phyloP scores from a whole-genome alignment of 1,284 basidiomycete genomes.

The Porogramme epimiltina region DNA sequence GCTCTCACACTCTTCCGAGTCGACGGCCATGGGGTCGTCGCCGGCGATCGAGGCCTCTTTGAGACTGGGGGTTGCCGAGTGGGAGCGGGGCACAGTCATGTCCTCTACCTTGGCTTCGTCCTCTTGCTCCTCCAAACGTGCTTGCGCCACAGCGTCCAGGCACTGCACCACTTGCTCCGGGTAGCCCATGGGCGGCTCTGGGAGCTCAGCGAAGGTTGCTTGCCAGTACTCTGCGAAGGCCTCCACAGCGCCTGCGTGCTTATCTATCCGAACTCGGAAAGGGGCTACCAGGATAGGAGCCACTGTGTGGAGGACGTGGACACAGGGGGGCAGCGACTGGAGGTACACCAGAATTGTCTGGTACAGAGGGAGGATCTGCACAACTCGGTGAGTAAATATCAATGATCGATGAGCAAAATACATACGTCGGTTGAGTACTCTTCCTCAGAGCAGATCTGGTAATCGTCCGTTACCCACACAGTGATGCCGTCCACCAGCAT shows the following conservation, averaged over 20 bases:
- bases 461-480: constrained; percentile 66
- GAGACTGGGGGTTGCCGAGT: neutral
- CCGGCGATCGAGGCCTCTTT: neutral
- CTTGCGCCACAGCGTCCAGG: constrained; percentile 16
- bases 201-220: constrained; percentile 39
- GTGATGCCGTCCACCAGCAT: constrained; percentile 54
- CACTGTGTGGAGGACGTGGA: constrained; percentile 44
- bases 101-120: constrained; percentile 19
- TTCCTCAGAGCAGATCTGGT: constrained; percentile 45
- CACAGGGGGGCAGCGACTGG: constrained; percentile 42
- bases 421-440: constrained; percentile 63
- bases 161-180: constrained; percentile 33
- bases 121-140: constrained; percentile 17
- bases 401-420: constrained; percentile 7
- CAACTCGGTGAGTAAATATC: neutral
- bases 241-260: constrained; percentile 39
- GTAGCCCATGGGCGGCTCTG: constrained; percentile 52
- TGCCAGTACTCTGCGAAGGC: constrained; percentile 65
- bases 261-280: constrained; percentile 50
- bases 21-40: neutral
- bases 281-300: constrained; percentile 52
- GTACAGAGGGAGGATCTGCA: constrained; percentile 59
- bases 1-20: constrained; percentile 13
- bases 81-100: constrained; percentile 12
- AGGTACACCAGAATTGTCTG: constrained; percentile 54